Base-by-base conservation (phyloP, 257 asterid genomes). In the Fraxinus cuspidata region DNA sequence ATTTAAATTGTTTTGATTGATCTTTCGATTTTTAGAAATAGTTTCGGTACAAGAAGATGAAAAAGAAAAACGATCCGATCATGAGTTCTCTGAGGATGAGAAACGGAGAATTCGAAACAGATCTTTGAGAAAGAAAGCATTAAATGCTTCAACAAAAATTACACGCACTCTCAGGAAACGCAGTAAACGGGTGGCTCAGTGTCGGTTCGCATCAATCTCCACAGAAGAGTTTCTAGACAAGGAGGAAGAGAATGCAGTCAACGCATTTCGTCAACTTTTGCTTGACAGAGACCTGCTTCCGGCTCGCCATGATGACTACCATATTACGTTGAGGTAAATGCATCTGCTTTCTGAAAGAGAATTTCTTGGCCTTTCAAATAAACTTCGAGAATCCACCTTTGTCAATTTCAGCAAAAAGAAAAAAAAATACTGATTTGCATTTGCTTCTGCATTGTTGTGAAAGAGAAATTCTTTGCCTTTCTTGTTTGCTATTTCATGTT, bases 231-330 rank as follows among this genome's bases (percentile, higher is more conserved):
- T 85, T 86, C 87, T 86, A 69, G 96, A 92, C 66, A 96, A 93
- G 89, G 88, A 85, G 82, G 98, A 92, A 86, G 96, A 84, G 90
- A 89, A 84, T 84, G 91, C 92, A 0, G 95, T 92, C 21, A 81
- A 86, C 79, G 85, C 80, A 21, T 89, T 93, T 85, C 90, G 95
- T 65, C 88, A 75, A 83, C 82, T 78, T 75, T 86, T 96, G 92
- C 77, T 89, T 80, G 95, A 88, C 73, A 90, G 86, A 77, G 93
- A 86, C 83, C 77, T 90, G 80, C 97, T 96, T 83, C 97, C 93
- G 16, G 68, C 88, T 64, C 89, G 85, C 58, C 98, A 96, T 74
- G 96, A 93, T 90, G 99, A 96, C 80, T 92, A 92, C 80, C 98
- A 92, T 77, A 87, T 86, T 71, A 68, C 92, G 90, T 84, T 94